Base-by-base conservation (phyloP, 2,329 filamentous ascomycete species). In the Botrytis hyacinthi region DNA sequence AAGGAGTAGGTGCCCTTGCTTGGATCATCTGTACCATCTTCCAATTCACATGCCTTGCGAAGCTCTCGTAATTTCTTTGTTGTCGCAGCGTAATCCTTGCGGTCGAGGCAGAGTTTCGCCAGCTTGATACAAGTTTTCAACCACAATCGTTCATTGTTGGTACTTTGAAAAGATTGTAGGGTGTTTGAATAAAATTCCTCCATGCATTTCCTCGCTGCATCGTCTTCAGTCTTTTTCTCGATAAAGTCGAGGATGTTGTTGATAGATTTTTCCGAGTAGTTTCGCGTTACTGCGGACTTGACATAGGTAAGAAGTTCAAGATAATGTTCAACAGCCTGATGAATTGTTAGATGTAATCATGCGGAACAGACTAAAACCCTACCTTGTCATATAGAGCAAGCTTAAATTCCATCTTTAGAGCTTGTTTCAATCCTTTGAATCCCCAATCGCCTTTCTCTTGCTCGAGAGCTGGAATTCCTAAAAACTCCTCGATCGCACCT, bases 201-300 rank as follows among this genome's bases (percentile, higher is more conserved):
- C 90, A 98, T 97, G 83, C 92, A 95, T 76, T 89, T 86, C 79
- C 92, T 92, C 37, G 92, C 91, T 61, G 90, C 89, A 12, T 90
- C 88, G 73, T 91, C 91, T 57, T 91, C 87, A 20, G 90, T 87
- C n/a, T 90, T 93, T 84, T 98, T 98, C 83, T 98, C 95, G 77
- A 99, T 96, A 82, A 92, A 97, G 84, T 98, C 96, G 65, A 99
- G 90, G 91, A 99, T 97, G 82, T 98, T 98, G 84, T 98, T 98
- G 85, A 99, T 97, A 20, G 95, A 98, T 83, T 98, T 98, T 83
- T 99, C 96, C 1, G 96, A 98, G 84, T 98, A 98, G 84, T 98
- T 99, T 76, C 96, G 91, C 59, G 96, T 98, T 65, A 99, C 95
- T 12, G 95, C 95, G 4, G 93, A 97, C 83, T 96, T 97, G 84